Evolutionary conservation across 225 moss, liverwort and hornwort genomes (phyloP).

Genomic region (Physcomitrium patens): DNA sequence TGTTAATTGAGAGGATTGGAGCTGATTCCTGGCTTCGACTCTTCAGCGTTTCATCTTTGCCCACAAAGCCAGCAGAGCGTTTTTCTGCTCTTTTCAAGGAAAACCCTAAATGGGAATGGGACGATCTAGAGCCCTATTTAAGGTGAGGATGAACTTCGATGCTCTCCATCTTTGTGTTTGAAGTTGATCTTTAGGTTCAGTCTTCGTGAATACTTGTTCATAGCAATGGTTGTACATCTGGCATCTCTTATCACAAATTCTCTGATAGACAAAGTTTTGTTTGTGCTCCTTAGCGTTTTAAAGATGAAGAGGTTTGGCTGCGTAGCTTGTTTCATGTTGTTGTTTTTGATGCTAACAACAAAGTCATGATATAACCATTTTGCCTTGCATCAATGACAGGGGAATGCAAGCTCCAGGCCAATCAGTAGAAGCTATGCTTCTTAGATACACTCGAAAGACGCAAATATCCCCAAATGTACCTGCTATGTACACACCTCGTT

Average conservation of each 20-base stretch:
- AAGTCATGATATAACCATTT: conserved; percentile 7
- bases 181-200: neutral
- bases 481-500: conserved; percentile 77
- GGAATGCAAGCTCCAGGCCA: conserved; percentile 91
- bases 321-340: neutral
- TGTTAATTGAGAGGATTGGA: conserved; percentile 70
- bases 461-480: conserved; percentile 61
- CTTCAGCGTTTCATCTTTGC: conserved; percentile 73
- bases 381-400: conserved; percentile 43
- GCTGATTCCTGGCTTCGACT: conserved; percentile 73
- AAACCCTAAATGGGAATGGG: conserved; percentile 89
- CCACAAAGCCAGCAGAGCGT: conserved; percentile 78
- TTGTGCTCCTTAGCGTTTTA: neutral
- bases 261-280: neutral
- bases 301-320: neutral
- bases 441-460: conserved; percentile 83
- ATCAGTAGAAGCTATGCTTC: conserved; percentile 93
- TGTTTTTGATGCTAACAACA: neutral
- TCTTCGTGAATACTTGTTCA: neutral
- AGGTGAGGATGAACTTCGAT: conserved; percentile 45
- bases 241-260: neutral
- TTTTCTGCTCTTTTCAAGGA: conserved; percentile 84
- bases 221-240: neutral
- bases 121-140: conserved; percentile 85
- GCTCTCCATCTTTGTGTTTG: conserved; percentile 1